A percentile compares a stretch with the other conserved stretches of the same genome.
These are phyloP conservation scores for Fusarium buharicum DNA, from an alignment of 2,329 filamentous ascomycete species.

Conservation along the genomic window DNA sequence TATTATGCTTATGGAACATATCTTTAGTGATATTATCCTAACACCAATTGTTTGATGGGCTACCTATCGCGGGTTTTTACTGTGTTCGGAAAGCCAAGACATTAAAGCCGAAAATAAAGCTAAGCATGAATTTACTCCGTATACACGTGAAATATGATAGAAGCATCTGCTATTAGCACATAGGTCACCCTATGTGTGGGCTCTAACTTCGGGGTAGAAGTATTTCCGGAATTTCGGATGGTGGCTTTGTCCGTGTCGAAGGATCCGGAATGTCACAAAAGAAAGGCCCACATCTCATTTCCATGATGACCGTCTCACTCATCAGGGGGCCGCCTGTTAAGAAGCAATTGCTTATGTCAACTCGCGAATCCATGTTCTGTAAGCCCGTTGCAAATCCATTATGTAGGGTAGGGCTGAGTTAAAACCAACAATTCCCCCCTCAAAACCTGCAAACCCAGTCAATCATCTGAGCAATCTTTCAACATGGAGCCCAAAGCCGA, in stretches of 20 bases:
- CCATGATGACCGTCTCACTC: slow-evolving; percentile 6
- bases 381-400: slow-evolving; percentile 1
- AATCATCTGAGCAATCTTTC: neutral
- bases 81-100: too few species aligned
- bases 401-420: neutral
- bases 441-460: neutral
- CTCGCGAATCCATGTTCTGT: neutral
- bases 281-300: slow-evolving; percentile 17
- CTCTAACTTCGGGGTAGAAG: too few species aligned
- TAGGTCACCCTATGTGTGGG: too few species aligned
- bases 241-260: neutral
- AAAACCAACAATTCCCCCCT: neutral
- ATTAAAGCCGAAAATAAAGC: too few species aligned
- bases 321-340: slow-evolving; percentile 27
- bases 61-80: too few species aligned
- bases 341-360: neutral
- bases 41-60: too few species aligned
- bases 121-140: too few species aligned
- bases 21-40: too few species aligned
- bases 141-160: too few species aligned
- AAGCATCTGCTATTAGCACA: too few species aligned
- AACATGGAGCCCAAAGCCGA: slow-evolving; percentile 21
- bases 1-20: too few species aligned
- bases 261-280: slow-evolving; percentile 7
- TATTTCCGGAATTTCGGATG: slow-evolving; percentile 12